Evolutionary conservation across 805 yeast genomes (phyloP), one percentile per base, ranked within the genome.

Genomic region (Cyberlindnera suaveolens): DNA sequence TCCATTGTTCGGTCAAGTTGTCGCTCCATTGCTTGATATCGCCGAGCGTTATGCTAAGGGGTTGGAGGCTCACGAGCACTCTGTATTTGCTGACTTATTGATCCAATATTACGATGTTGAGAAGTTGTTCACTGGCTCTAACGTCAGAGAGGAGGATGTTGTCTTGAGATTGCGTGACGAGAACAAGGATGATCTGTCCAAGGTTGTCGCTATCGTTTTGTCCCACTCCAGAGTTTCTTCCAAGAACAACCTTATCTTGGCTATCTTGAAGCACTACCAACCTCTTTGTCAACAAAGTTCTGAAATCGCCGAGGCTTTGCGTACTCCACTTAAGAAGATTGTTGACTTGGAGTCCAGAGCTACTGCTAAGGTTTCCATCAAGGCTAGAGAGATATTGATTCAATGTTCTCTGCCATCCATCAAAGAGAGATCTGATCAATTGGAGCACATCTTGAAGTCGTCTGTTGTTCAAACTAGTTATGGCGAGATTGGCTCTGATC

Each of bases 321-420:
- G 86, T 52, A 78, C 74, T 13, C 75, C 86, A 3, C 77, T 93
- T 70, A 83, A 81, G 66, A 71, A 77, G 44, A 72, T 95, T 54
- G 96, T 90, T 42, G 93, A 86, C 63, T 75, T 93, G 51, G 98
- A 91, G 56, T 77, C 93, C 20, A 83, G 96, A 62, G 78, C 87
- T 8, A 80, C 96, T 31, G 91, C 96, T 26, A 91, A 90, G 72
- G 97, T 91, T 40, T 87, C 96, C 23, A 72, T 93, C 60, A 89
- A 87, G 66, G 97, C 98, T 2, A 81, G 98, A 63, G 99, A 95
- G 68, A 85, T 95, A 47, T 77, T 93, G 58, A 93, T 93, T 58
- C 96, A 90, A 72, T 93, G 97, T 64, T 88, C 98, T 27, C 74
- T 93, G 68, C 99, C 99, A 32, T 89, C 98, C 4, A 82, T 89